Base-by-base conservation (phyloP, 1,284 basidiomycete genomes). In the Gomphus bonarii region DNA sequence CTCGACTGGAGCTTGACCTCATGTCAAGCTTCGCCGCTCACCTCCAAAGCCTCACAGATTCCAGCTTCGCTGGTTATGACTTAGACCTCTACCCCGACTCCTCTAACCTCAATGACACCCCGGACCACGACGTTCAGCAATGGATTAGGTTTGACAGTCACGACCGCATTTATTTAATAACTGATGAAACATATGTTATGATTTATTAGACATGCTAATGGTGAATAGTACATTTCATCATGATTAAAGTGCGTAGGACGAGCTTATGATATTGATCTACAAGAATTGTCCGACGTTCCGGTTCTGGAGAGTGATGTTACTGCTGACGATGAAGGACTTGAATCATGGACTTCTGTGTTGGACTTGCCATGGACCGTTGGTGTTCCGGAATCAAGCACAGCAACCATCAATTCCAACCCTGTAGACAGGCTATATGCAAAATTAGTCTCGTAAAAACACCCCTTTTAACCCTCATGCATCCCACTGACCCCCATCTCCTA, bases 321-420 rank as follows among this genome's bases (percentile, higher is more conserved):
- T 18, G 35, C n/a, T 28, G 58, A 58, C 42, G 43, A 60, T 11
- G 63, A 65, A 14, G 59, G 58, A 50, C 43, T 40, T 1, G 38
- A 18, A 25, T 22, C 61, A 14, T 66, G 61, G 62, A 43, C 59
- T n/a, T 67, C 70, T 20, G 64, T 72, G 47, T 55, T 72, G 38
- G 64, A 69, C 25, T 46, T 57, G 30, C 47, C 46, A 25, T 57
- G 55, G 55, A 20, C 38, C 9, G 25, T 18, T 36, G 47, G 28
- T 25, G 47, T 22, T 50, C 36, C 47, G 12, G 31, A 14, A 20
- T 48, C 48, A 14, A 44, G 38, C 2, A n/a, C 4, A 25, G 25
- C 25, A 22, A 28, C 3, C 16, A 38, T 9, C 12, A 30, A 3
- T 31, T 10, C 18, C n/a, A 57, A 57, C 35, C 5, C 55, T 28